Evolutionary conservation across 345 rosid species (phyloP).

Genomic region (Sonneratia caseolaris): DNA sequence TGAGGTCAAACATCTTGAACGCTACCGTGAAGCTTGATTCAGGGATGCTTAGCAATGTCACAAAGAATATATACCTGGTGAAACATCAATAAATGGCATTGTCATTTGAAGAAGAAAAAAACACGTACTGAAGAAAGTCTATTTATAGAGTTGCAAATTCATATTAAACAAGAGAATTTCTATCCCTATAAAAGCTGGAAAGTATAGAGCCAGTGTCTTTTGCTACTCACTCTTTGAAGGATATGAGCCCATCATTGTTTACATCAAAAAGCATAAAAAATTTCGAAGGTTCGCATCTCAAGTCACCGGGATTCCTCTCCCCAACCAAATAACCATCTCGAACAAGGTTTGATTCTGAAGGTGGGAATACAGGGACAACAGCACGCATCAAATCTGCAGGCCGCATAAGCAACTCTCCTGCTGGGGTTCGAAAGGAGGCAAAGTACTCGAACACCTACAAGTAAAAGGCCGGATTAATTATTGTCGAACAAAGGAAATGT

Average conservation of each 20-base stretch:
- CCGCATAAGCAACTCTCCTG: constrained; percentile 71
- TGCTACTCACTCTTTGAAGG: constrained; percentile 80
- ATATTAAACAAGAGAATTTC: background rate
- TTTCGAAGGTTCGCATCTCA: constrained; percentile 61
- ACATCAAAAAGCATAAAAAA: constrained; percentile 90
- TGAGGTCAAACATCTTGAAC: constrained; percentile 84
- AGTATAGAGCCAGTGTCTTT: background rate
- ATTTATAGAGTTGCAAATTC: background rate
- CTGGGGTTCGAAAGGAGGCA: constrained; percentile 43
- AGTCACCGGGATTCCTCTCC: constrained; percentile 79
- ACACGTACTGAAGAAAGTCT: background rate
- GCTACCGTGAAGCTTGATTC: constrained; percentile 75
- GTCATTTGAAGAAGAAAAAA: constrained; percentile 4
- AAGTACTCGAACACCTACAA: constrained; percentile 82
- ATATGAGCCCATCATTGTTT: constrained; percentile 68
- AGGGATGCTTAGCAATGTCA: constrained; percentile 81
- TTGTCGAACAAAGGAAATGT: background rate
- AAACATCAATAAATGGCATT: constrained; percentile 9
- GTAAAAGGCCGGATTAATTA: background rate
- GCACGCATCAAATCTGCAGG: constrained; percentile 95
- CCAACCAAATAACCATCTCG: constrained; percentile 88
- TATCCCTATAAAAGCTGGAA: background rate
- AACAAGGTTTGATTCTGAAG: constrained; percentile 72
- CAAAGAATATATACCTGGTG: constrained; percentile 84
- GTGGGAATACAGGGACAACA: constrained; percentile 85